phyloP scores from a whole-genome alignment of 768 basidiomycete species.

The Dioszegia hungarica region DNA sequence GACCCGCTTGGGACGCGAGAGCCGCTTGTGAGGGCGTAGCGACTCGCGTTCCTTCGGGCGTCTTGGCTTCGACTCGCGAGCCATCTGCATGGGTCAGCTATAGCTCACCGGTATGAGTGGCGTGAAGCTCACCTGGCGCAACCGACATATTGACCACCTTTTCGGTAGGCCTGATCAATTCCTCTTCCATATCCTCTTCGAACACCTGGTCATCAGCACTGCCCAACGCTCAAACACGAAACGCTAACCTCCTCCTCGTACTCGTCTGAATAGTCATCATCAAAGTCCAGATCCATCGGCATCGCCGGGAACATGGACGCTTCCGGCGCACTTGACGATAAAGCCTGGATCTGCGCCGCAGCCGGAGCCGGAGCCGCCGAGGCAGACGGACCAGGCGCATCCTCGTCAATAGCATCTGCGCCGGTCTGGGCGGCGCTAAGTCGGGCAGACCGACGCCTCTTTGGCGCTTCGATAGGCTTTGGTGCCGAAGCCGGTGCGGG shows the following conservation, averaged over 20 bases:
- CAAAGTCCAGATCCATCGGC: constrained; percentile 57
- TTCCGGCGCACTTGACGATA: constrained; percentile 21
- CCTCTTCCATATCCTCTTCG: constrained; percentile 77
- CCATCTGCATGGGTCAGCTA: constrained; percentile 61
- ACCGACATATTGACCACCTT: constrained; percentile 82
- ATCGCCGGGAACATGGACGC: constrained; percentile 30
- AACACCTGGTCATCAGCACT: constrained; percentile 57
- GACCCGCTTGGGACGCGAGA: constrained; percentile 40
- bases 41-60: constrained; percentile 91
- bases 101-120: neutral
- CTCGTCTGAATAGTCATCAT: constrained; percentile 57
- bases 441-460: constrained; percentile 73
- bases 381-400: constrained; percentile 9
- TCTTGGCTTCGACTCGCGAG: constrained; percentile 89
- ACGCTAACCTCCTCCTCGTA: constrained; percentile 39
- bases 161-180: constrained; percentile 61
- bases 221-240: neutral
- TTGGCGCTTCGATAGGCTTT: constrained; percentile 43
- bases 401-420: constrained; percentile 11
- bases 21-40: constrained; percentile 68
- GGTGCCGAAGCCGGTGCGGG: constrained; percentile 50
- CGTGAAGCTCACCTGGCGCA: constrained; percentile 55
- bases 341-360: neutral
- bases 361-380: constrained; percentile 7
- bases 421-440: constrained; percentile 61